phyloP scores from a whole-genome alignment of 1,139 yeast genomes.

The Scheffersomyces quercinus region DNA sequence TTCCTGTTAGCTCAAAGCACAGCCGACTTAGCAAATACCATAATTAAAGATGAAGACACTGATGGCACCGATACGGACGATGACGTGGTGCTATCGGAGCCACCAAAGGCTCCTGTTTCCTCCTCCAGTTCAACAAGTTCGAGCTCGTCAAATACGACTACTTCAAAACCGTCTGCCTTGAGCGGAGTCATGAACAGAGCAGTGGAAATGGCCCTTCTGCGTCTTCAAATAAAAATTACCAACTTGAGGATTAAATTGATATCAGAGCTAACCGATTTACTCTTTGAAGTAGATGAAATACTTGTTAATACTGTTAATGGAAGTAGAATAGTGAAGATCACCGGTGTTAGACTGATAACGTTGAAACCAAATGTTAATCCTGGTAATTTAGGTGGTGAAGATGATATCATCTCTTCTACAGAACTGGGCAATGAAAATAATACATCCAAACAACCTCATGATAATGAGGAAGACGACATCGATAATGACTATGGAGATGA shows the following conservation, averaged over 20 bases:
- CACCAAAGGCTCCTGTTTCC: constrained; percentile 5
- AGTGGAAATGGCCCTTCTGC: constrained; percentile 68
- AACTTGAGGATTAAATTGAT: constrained; percentile 50
- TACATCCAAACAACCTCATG: constrained; percentile 11
- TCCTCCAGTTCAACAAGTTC: constrained; percentile 4
- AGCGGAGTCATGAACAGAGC: constrained; percentile 62
- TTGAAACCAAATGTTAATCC: constrained; percentile 40
- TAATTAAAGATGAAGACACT: constrained; percentile 32
- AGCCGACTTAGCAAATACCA: constrained; percentile 62
- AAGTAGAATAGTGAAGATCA: constrained; percentile 38
- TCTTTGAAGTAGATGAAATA: constrained; percentile 42
- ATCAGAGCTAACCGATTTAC: constrained; percentile 49
- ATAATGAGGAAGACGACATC: constrained; percentile 21
- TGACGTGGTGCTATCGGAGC: constrained; percentile 10
- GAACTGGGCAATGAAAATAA: constrained; percentile 9
- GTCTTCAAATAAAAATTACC: constrained; percentile 50
- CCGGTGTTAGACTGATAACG: constrained; percentile 38
- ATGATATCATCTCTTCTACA: constrained; percentile 14
- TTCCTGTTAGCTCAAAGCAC: constrained; percentile 62
- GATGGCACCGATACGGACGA: constrained; percentile 11
- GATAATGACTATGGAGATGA: constrained; percentile 37
- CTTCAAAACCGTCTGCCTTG: constrained; percentile 36
- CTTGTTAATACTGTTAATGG: constrained; percentile 49
- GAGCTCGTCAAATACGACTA: constrained; percentile 9
- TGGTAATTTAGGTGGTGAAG: constrained; percentile 21